Evolutionary conservation across 2,329 filamentous ascomycete species (phyloP), one percentile per base, ranked within the genome.

Genomic region (Aspergillus glaucus): DNA sequence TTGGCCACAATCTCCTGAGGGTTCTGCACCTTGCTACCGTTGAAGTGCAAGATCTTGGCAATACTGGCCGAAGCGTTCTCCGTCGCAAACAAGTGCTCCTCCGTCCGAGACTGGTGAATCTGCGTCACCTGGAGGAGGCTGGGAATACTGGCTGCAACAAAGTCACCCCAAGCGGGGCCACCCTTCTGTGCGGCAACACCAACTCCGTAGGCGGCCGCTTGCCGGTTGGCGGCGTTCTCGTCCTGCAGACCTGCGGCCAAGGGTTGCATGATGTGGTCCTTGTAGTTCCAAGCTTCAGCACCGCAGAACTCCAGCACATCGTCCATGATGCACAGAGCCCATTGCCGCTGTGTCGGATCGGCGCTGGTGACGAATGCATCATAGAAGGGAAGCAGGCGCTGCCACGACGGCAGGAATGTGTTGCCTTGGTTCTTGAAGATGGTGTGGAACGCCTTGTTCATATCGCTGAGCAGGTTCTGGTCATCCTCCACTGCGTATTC

Each of bases 361-460:
- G 65, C 58, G 49, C 87, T 93, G 39, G 80, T 81, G 55, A 95
- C 84, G 69, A 97, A 97, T 28, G 78, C 78, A 60, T 91, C 84
- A 68, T 97, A 97, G 48, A 89, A 95, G 9, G 79, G 75, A 68
- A 95, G 82, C 21, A 98, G 78, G 46, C 82, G 81, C 66, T 95
- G 87, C 91, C 92, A 98, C 39, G 88, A 78, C 4, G 84, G 86
- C 47, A 98, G 78, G 77, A 98, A 98, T 9, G 79, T 75, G 8
- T 83, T 78, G 21, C 88, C 88, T 66, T 96, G 90, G 73, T 95
- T 91, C 77, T 97, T 97, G 79, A 98, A 98, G 57, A 98, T 89
- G 52, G 90, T 92, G 72, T 98, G 93, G 80, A 95, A 98, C 0
- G 93, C 92, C 77, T 98, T 98, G 81, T 98, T 98, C 93, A 98